Base-by-base conservation (phyloP, 495 filamentous ascomycete genomes). In the Podospora bellae-mahoneyi region DNA sequence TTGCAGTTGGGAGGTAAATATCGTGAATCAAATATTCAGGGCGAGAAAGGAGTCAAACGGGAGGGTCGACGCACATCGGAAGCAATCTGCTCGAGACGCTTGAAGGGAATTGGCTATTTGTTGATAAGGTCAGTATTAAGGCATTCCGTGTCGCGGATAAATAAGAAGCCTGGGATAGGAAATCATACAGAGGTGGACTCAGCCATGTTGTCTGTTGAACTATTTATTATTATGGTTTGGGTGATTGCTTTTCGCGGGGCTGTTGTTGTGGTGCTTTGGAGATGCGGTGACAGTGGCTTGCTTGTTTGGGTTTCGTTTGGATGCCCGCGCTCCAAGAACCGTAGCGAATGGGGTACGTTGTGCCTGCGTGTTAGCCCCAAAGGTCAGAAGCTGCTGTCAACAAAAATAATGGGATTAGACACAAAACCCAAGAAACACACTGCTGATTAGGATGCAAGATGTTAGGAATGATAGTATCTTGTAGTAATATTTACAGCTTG, bases 21-120 rank as follows among this genome's bases (percentile, higher is more conserved):
- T 48, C 39, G 39, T 13, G 9, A 16, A 16, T 2, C 7, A 48
- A 48, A 10, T 48, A 13, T 48, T 48, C 39, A 48, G 57, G 60
- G 60, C 23, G 20, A 62, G 63, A 39, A 58, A 54, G 64, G 65
- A 64, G 60, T 20, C 28, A 27, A 30, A 53, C 2, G 39, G 39
- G 63, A 55, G 65, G 66, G 57, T 67, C 65, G 72, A 84, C 87
- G 67, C 85, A 96, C 93, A 81, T 93, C 89, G 70, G 83, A 88
- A 68, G 91, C 89, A 75, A 97, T 94, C 78, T 94, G 89, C 78
- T 87, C 88, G 65, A 97, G 86, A 70, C 93, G 87, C 68, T 86
- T 86, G 64, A 87, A 81, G 53, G 91, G 85, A 61, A 97, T 83
- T 54, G 93, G 93, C 91, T 96, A 16, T 48, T 48, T 48, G 65